These are phyloP conservation scores for Aspergillus aculeatus DNA, from an alignment of 2,329 filamentous ascomycete genomes.

Conservation along the genomic window DNA sequence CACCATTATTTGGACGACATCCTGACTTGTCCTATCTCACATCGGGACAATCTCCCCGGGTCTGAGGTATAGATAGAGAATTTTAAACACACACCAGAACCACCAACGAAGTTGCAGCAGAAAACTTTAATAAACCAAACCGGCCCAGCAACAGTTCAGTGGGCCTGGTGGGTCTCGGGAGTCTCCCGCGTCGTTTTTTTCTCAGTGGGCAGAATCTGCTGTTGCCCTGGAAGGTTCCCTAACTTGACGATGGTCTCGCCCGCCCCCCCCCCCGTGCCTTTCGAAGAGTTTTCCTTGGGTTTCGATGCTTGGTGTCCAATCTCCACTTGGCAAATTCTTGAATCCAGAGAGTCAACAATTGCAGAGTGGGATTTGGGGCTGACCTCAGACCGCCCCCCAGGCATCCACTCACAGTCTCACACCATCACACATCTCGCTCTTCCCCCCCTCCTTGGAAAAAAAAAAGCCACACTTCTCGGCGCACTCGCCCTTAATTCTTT, in stretches of 20 bases:
- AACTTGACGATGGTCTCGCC: constrained; percentile 5
- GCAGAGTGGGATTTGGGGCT: constrained; percentile 4
- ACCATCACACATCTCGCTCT: constrained; percentile 3
- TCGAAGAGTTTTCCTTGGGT: constrained; percentile 15
- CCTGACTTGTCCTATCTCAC: neutral
- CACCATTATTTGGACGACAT: neutral
- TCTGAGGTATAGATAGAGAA: neutral
- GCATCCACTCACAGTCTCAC: constrained; percentile 4
- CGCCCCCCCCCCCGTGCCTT: constrained; percentile 3
- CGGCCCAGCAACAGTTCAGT: constrained; percentile 1
- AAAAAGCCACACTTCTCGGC: neutral
- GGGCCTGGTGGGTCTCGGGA: constrained; percentile 15
- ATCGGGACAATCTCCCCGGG: neutral
- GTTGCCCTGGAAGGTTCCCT: neutral
- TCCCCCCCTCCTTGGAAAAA: neutral
- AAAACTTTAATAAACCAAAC: constrained; percentile 11
- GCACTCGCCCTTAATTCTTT: neutral
- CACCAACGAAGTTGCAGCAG: neutral
- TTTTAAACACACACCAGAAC: constrained; percentile 5
- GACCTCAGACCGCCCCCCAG: constrained; percentile 19
- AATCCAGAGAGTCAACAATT: neutral
- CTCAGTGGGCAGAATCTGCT: constrained; percentile 5
- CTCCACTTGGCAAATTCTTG: constrained; percentile 2
- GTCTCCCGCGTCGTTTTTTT: constrained; percentile 8
- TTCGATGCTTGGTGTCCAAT: constrained; percentile 1